Evolutionary conservation across 2,329 filamentous ascomycete genomes (phyloP), one percentile per base, ranked within the genome.

Genomic region (Helotiales sp.): DNA sequence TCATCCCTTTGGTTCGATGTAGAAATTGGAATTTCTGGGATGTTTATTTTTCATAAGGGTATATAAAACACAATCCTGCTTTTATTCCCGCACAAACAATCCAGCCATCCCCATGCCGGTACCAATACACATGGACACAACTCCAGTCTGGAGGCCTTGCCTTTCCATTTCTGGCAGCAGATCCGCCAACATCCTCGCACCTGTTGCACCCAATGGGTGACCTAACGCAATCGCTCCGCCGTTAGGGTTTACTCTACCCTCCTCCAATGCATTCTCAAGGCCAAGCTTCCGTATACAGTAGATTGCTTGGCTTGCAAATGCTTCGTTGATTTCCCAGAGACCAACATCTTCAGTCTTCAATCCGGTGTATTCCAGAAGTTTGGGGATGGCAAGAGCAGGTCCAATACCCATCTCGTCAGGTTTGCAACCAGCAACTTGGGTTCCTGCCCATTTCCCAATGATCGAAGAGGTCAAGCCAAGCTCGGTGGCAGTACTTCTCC

Each of bases 321-420:
- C 85, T 81, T 97, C 93, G 73, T 97, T 97, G 74, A 97, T 89
- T 79, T 97, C 93, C 92, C 92, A 97, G 9, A 95, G 78, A 33
- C 87, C 82, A 0, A 98, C 84, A 57, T 97, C 91, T 2, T 79
- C 77, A 12, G 78, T 86, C 42, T 75, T 70, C 13, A 97, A 72
- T 0, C 87, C 90, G 1, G 88, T 82, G 60, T 84, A 83, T 17
- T 77, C 73, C n/a, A 97, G 79, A 19, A 96, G 79, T 71, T 88
- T 89, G 6, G 93, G 93, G 52, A 97, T 93, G 0, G 91, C 93
- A 27, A 96, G 70, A 0, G 91, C 91, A 0, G 93, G 93, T 0
- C 93, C 93, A 57, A 97, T 80, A 36, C 93, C 93, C 93, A 98
- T 97, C 80, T 96, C 92, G 69, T 96, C 91, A 0, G 93, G 93